Evolutionary conservation across 176 grass and related monocot species (phyloP), one percentile per base, ranked within the genome.

Genomic region (Thinopyrum elongatum): DNA sequence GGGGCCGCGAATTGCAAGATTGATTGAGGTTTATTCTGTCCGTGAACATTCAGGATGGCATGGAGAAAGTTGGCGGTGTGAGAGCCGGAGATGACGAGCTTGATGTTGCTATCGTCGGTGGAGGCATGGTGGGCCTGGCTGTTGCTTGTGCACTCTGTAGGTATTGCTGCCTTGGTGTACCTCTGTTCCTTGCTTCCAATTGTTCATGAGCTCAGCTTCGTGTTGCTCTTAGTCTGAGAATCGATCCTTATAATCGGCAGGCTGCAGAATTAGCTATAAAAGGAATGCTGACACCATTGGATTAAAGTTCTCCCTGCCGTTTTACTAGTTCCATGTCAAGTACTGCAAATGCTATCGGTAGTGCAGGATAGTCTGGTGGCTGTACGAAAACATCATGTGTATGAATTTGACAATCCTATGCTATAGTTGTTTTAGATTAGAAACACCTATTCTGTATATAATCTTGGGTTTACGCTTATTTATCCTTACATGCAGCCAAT

Each of bases 41-140:
- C 1, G 9, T 78, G 23, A 69, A 74, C 36, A 30, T 84, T 63
- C 74, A 95, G 90, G 88, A 67, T 82, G 46, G 10, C 11, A 27
- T 78, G 62, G 74, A 66, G n/a, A 82, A 88, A 15, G 49, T 42
- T 57, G 85, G 22, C 76, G 78, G 15, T 16, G 29, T 82, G 55
- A 93, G 87, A 41, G 35, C 25, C 26, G 53, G 64, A 19, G 51
- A 79, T 13, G 82, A 90, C 12, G 86, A 88, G 71, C 93, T 85
- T 39, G 97, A 99, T 47, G 76, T 99, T n/a, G 87, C 97, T 11
- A 90, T 99, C 22, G 89, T 96, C 36, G 97, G 97, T 46, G 97
- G 97, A 84, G 94, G 94, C 39, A 96, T 99, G 97, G 94, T 99
- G 33, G 97, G 97, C 21, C 85, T 99, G 82, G 92, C 94, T 23